Percentiles rank a stretch among this genome's conserved stretches.
phyloP scores from a whole-genome alignment of 768 basidiomycete species.

The Agaricus blazei region DNA sequence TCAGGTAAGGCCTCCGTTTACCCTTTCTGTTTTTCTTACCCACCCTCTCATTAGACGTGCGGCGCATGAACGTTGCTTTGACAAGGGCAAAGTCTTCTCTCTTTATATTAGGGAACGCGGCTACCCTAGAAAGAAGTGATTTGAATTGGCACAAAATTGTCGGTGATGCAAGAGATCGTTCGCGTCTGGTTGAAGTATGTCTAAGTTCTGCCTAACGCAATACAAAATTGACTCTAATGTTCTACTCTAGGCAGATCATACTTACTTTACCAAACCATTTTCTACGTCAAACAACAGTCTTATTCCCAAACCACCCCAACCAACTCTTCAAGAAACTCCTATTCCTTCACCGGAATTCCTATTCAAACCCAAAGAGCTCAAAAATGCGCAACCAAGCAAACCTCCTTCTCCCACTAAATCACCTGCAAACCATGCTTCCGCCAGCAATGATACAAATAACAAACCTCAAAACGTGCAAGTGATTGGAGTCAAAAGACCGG shows the following conservation, averaged over 20 bases:
- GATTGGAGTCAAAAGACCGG: conserved; percentile 11
- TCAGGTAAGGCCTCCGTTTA: conserved; percentile 42
- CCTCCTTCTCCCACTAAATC: neutral
- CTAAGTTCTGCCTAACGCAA: neutral
- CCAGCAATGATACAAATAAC: neutral
- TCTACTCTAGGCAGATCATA: conserved; percentile 17
- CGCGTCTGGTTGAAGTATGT: conserved; percentile 60
- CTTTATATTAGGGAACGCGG: conserved; percentile 87
- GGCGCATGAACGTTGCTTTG: conserved; percentile 98
- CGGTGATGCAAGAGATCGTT: conserved; percentile 64
- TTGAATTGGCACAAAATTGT: conserved; percentile 76
- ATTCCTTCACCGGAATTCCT: neutral
- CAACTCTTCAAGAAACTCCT: neutral
- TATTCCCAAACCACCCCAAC: neutral
- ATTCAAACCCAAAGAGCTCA: conserved; percentile 5
- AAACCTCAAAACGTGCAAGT: conserved; percentile 11
- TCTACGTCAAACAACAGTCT: neutral
- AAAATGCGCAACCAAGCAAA: neutral
- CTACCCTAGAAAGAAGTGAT: conserved; percentile 86
- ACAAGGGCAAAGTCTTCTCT: conserved; percentile 95
- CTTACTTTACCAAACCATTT: conserved; percentile 18
- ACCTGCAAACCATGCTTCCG: neutral
- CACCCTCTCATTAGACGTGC: conserved; percentile 42
- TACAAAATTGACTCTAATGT: conserved; percentile 12
- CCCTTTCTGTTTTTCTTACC: conserved; percentile 1